Conservation (phyloP, 371 early-diverging fungal species). For the Mucor lusitanicus region DNA sequence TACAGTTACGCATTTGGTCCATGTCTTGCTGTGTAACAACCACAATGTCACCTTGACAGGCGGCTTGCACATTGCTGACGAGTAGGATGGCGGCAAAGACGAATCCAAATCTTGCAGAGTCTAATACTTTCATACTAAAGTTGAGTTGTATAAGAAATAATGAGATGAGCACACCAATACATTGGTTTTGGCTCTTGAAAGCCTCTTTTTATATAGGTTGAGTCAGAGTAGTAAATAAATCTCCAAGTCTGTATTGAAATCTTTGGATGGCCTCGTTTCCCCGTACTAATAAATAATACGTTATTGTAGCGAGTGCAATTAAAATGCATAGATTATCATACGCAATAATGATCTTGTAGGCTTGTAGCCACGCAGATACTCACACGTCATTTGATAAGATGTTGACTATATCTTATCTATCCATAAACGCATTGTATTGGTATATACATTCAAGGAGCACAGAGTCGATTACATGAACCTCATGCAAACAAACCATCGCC, state of each 20-base stretch:
- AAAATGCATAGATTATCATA: background rate
- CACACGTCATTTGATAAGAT: background rate
- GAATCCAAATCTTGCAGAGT: slow-evolving; percentile 5
- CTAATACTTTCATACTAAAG: slow-evolving; percentile 5
- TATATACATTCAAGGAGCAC: background rate
- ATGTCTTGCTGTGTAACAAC: slow-evolving; percentile 45
- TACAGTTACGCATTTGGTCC: slow-evolving; percentile 39
- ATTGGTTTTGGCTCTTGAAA: background rate
- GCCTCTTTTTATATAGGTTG: background rate
- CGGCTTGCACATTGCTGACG: slow-evolving; percentile 9
- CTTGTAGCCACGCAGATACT: background rate
- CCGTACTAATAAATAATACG: slow-evolving; percentile 2
- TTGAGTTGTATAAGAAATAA: background rate
- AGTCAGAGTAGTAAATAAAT: background rate
- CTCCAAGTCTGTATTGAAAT: background rate
- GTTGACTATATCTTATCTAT: background rate
- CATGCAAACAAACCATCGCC: background rate
- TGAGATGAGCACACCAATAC: background rate
- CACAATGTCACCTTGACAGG: slow-evolving; percentile 29
- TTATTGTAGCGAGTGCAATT: background rate
- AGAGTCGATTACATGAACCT: background rate
- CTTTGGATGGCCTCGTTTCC: background rate
- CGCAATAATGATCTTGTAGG: background rate
- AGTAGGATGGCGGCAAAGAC: slow-evolving; percentile 14
- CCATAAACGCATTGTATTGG: background rate